These are phyloP conservation scores for Chiua sp. DNA, from an alignment of 1,284 basidiomycete genomes.

Conservation along the genomic window DNA sequence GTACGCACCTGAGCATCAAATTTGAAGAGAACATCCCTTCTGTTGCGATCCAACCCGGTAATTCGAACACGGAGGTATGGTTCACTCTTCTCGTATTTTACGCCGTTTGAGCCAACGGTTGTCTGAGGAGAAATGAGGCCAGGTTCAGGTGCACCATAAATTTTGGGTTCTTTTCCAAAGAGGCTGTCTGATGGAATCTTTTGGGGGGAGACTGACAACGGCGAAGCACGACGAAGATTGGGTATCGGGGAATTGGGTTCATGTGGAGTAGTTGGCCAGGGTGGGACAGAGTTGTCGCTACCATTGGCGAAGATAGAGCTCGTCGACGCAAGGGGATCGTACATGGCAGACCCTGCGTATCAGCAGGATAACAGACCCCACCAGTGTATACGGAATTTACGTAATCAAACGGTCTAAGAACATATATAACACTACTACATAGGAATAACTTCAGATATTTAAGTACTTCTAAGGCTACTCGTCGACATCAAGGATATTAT, in stretches of 20 bases:
- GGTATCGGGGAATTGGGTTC: conserved; percentile 54
- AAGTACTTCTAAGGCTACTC: neutral
- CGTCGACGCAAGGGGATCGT: conserved; percentile 60
- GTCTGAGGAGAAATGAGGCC: conserved; percentile 78
- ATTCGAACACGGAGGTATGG: conserved; percentile 89
- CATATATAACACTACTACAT: neutral
- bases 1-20: conserved; percentile 87
- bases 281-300: conserved; percentile 46
- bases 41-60: conserved; percentile 89
- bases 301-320: conserved; percentile 47
- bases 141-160: conserved; percentile 81
- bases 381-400: conserved; percentile 13
- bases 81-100: conserved; percentile 72
- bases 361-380: no score
- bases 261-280: conserved; percentile 68
- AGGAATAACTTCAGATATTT: no score
- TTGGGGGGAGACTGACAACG: conserved; percentile 45
- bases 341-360: conserved; percentile 41
- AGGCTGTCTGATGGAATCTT: conserved; percentile 56
- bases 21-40: conserved; percentile 89
- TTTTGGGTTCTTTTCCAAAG: conserved; percentile 79
- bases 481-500: conserved; percentile 40
- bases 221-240: conserved; percentile 50
- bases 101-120: conserved; percentile 67
- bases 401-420: conserved; percentile 18